A percentile compares a stretch with the other conserved stretches of the same genome.
Conservation (phyloP, 768 basidiomycete species). For the Porphyrellus cyaneotinctus region DNA sequence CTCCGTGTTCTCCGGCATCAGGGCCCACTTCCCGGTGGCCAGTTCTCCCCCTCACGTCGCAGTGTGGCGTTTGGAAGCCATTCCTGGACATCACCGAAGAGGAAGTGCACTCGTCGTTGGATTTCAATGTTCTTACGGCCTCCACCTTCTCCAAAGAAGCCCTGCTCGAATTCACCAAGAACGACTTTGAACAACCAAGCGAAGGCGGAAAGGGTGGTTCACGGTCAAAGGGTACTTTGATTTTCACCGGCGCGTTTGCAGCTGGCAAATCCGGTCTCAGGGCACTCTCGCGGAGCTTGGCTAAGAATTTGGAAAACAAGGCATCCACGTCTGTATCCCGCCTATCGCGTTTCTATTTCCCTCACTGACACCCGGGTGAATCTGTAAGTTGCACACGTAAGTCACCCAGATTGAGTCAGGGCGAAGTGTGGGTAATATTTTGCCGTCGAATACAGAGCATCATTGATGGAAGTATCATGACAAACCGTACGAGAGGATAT, state of each 20-base stretch:
- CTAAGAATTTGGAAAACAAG: conserved; percentile 69
- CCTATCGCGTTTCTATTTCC: neutral
- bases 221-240: conserved; percentile 58
- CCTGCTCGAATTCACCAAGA: conserved; percentile 57
- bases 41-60: conserved; percentile 54
- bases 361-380: neutral
- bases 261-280: conserved; percentile 61
- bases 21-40: conserved; percentile 41
- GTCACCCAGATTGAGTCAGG: conserved; percentile 24
- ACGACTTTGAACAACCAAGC: conserved; percentile 39
- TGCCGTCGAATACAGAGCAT: conserved; percentile 43
- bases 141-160: conserved; percentile 63
- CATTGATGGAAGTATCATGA: conserved; percentile 60
- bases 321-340: conserved; percentile 55
- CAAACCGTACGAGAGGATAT: conserved; percentile 30
- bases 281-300: conserved; percentile 64
- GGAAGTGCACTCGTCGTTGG: conserved; percentile 48
- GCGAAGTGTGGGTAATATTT: neutral
- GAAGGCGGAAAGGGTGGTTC: conserved; percentile 34
- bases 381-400: conserved; percentile 58
- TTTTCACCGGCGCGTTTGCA: conserved; percentile 68
- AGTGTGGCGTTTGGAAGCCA: conserved; percentile 53
- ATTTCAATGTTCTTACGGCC: conserved; percentile 53
- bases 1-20: conserved; percentile 45
- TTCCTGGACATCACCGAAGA: conserved; percentile 62